Evolutionary conservation across 164 flowering plant genomes (phyloP), one percentile per base, ranked within the genome.

Genomic region (Macadamia tetraphylla): DNA sequence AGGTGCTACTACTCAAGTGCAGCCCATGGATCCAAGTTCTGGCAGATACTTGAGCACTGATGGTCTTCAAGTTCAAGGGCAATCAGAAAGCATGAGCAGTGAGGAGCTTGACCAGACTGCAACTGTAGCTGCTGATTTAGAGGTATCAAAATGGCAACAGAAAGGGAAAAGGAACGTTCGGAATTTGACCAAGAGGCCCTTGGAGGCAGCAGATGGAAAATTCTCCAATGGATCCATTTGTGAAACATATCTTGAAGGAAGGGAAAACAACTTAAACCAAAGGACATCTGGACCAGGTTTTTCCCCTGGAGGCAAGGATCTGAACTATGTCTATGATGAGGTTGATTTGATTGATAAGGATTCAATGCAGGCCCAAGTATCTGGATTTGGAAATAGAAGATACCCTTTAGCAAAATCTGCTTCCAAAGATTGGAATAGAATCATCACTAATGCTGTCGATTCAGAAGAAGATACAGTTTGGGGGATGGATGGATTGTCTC

Each of bases 101-200:
- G 89, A 85, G 58, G 96, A 86, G 66, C 74, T 70, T 70, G 83
- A 80, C 23, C 86, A 75, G 31, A 72, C 48, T 66, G 63, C 71
- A 61, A 67, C 62, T 73, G 74, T 56, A 56, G 72, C 83, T 66
- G 71, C 77, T 67, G 76, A 78, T 78, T 76, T 63, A 56, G 86
- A 82, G 35, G 87, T 87, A 35, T 95, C 98, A 65, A 87, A 88
- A 74, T 94, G 99, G 98, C 88, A 86, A 64, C 69, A 81, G 65
- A 95, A 89, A 80, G 92, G 99, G 70, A 95, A 91, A 75, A 82
- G 98, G 70, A 92, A 95, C 63, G 79, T 73, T 62, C 89, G 96
- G 29, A 73, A 76, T 81, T 71, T 85, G 68, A 62, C 73, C 42
- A 89, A 83, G 71, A 81, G 82, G 67, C 72, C 80, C 14, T 18